Conservation (phyloP, 495 filamentous ascomycete genomes). For the Glarea lozoyensis region DNA sequence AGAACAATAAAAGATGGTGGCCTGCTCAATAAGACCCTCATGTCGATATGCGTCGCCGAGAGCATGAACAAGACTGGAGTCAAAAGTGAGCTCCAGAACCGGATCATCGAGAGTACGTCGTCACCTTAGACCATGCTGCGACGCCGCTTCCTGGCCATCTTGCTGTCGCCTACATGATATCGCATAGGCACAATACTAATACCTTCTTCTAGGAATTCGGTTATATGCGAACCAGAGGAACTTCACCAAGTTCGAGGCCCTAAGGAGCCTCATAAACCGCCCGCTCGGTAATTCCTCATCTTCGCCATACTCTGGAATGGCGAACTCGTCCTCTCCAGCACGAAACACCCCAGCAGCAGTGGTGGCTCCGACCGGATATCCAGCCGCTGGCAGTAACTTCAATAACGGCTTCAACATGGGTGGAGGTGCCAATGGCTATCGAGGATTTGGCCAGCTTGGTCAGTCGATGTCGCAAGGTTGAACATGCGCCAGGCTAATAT, state of each 20-base stretch:
- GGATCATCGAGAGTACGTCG: conserved; percentile 69
- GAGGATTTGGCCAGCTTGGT: conserved; percentile 2
- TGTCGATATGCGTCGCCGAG: conserved; percentile 61
- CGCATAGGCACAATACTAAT: too few species aligned
- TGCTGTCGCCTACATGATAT: background rate
- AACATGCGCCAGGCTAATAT: conserved; percentile 4
- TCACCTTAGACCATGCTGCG: background rate
- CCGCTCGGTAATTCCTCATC: conserved; percentile 8
- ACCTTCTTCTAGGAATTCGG: conserved; percentile 6
- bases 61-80: conserved; percentile 65
- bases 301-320: background rate
- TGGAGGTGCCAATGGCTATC: conserved; percentile 2
- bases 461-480: conserved; percentile 2
- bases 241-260: conserved; percentile 24
- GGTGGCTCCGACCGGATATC: conserved; percentile 16
- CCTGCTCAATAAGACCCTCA: conserved; percentile 61
- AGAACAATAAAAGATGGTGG: conserved; percentile 23
- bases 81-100: conserved; percentile 68
- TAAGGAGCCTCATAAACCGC: conserved; percentile 25
- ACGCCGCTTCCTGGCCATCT: background rate
- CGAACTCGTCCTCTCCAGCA: conserved; percentile 1
- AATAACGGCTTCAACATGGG: conserved; percentile 4
- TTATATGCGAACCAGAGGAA: conserved; percentile 18
- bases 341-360: conserved; percentile 11
- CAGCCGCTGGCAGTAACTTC: conserved; percentile 4